A percentile compares a stretch with the other conserved stretches of the same genome.
phyloP scores from a whole-genome alignment of 352 stramenopile species.

The Phytophthora citricola region DNA sequence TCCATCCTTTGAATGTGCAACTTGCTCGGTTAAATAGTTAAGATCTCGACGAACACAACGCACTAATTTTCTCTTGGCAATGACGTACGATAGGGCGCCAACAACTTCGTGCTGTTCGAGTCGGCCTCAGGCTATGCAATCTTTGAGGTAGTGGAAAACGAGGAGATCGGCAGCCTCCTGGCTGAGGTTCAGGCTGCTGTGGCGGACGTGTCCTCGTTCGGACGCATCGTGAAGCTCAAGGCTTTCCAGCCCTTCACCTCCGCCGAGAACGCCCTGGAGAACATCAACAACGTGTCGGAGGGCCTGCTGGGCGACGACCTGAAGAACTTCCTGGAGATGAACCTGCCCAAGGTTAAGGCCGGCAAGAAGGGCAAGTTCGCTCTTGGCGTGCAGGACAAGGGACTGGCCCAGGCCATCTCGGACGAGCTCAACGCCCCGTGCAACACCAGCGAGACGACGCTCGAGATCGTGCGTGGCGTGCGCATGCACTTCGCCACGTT shows the following conservation, averaged over 20 bases:
- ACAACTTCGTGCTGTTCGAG: constrained; percentile 96
- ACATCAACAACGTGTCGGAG: constrained; percentile 99
- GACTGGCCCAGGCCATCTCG: constrained; percentile 94
- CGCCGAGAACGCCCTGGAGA: constrained; percentile 98
- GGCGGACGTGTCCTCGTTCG: constrained; percentile 95
- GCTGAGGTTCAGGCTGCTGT: constrained; percentile 93
- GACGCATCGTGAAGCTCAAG: constrained; percentile 98
- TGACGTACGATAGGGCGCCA: constrained; percentile 41
- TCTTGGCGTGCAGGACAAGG: constrained; percentile 95
- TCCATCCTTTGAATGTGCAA: constrained; percentile 19
- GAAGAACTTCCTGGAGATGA: constrained; percentile 99
- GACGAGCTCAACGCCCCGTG: constrained; percentile 95
- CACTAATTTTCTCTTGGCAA: constrained; percentile 32
- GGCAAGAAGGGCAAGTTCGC: constrained; percentile 91
- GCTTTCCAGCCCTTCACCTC: constrained; percentile 99
- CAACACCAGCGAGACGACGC: constrained; percentile 97
- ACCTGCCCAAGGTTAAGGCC: constrained; percentile 97
- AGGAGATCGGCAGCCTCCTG: constrained; percentile 95
- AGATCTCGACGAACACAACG: constrained; percentile 1
- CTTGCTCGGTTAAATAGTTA: constrained; percentile 8
- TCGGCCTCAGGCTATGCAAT: constrained; percentile 98
- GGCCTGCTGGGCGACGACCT: constrained; percentile 93
- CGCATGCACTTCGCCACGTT: constrained; percentile 98
- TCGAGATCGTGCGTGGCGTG: constrained; percentile 97
- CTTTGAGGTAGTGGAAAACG: constrained; percentile 98